phyloP scores from a whole-genome alignment of 1,139 yeast species.

The Pneumocystis carinii region DNA sequence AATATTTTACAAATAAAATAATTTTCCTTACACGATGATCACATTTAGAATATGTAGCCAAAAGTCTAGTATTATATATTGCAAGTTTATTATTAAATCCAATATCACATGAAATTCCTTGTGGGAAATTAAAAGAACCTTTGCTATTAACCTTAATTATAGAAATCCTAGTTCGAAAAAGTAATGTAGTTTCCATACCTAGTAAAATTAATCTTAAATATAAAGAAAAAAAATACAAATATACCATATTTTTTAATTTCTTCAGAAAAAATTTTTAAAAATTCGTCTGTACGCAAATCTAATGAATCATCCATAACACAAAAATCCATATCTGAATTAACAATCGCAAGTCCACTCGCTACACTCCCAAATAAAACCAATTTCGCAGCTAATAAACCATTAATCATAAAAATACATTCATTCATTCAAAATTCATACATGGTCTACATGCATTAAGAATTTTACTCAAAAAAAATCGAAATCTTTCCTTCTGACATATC shows the following conservation, averaged over 20 bases:
- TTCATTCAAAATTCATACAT: background rate
- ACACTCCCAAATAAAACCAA: slow-evolving; percentile 11
- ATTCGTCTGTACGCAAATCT: background rate
- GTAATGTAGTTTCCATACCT: slow-evolving; percentile 8
- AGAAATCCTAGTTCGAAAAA: slow-evolving; percentile 6
- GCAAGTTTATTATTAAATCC: slow-evolving; percentile 12
- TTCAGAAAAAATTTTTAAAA: slow-evolving; percentile 3
- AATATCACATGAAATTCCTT: slow-evolving; percentile 9
- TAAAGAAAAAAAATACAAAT: background rate
- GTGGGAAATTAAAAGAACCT: background rate
- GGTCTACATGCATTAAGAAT: background rate
- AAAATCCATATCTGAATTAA: slow-evolving; percentile 12
- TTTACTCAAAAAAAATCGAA: background rate
- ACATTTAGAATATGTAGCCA: slow-evolving; percentile 9
- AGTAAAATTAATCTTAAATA: background rate
- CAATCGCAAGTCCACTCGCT: slow-evolving; percentile 8
- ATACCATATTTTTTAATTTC: slow-evolving; percentile 5
- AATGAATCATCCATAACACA: slow-evolving; percentile 3
- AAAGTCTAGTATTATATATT: slow-evolving; percentile 10
- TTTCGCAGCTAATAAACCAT: background rate
- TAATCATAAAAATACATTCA: background rate
- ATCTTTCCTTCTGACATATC: background rate
- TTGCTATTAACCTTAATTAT: background rate
- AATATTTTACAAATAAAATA: slow-evolving; percentile 10
- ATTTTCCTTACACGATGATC: slow-evolving; percentile 9